Evolutionary conservation across 345 rosid species (phyloP), one percentile per base, ranked within the genome.

Genomic region (Euphorbia peplus): DNA sequence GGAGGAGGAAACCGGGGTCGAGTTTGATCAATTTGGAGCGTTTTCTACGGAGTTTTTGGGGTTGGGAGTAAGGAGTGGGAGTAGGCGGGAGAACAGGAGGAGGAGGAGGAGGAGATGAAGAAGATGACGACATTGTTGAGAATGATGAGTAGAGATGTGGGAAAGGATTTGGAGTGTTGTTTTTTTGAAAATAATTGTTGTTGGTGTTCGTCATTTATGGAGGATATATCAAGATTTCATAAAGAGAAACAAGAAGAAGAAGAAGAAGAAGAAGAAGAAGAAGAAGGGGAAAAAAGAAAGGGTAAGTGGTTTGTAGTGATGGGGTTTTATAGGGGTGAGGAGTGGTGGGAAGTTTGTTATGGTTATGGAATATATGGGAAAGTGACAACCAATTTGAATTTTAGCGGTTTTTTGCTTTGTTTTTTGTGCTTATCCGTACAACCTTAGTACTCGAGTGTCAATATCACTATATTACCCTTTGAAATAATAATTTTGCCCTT

Each of bases 31-130:
- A 24, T 62, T 63, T 70, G 6, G 76, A 67, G 10, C 90, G 81
- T 68, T 84, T 90, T 77, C 76, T 90, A 9, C 77, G 75, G 3
- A 81, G 80, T 32, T 81, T 85, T 5, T 72, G 78, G 25, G 64
- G 53, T 64, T 66, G 50, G 48, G 71, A 63, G 57, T 25, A 32
- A 9, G 71, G 39, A 35, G 37, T 32, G 37, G 37, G 37, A 32
- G 37, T 3, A 3, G 6, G 37, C 7, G 70, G 50, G 16, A 63
- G 66, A 29, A n/a, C n/a, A n/a, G n/a, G n/a, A 32, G 37, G 37
- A 3, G 6, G 37, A 14, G 70, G 50, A 24, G 66, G 66, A 29
- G 66, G 63, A 3, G 80, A 65, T 28, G 78, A 64, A 60, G 86
- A 79, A 1, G 64, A 64, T 3, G 39, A 39, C 42, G 42, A 44